phyloP scores from a whole-genome alignment of 139 green algal genomes.

The Picochlorum sp. region DNA sequence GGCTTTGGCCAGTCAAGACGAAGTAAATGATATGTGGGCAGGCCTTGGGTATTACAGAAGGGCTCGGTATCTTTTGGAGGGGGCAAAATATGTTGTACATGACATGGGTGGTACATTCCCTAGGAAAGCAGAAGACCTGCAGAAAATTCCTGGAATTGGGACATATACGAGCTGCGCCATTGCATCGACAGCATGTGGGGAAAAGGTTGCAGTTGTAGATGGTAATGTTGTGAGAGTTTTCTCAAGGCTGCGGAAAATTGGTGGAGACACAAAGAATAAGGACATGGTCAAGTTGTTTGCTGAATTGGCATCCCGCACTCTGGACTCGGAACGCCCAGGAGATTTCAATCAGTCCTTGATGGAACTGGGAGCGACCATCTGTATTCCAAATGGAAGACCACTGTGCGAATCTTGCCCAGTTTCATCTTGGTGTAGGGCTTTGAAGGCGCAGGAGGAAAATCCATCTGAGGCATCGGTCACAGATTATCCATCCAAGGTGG shows the following conservation, averaged over 20 bases:
- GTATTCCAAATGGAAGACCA: constrained; percentile 49
- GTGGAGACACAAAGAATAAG: constrained; percentile 15
- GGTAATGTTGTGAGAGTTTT: constrained; percentile 90
- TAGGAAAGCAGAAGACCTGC: constrained; percentile 41
- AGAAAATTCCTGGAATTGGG: constrained; percentile 72
- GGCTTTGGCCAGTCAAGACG: constrained; percentile 63
- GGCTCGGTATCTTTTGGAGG: constrained; percentile 80
- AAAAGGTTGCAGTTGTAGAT: constrained; percentile 70
- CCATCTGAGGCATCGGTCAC: constrained; percentile 18
- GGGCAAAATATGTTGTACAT: constrained; percentile 63
- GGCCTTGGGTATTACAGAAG: constrained; percentile 95
- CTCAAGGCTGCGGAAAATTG: constrained; percentile 33
- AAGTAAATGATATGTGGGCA: constrained; percentile 86
- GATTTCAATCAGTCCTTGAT: constrained; percentile 97
- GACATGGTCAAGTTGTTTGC: constrained; percentile 17
- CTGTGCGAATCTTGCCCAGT: constrained; percentile 65
- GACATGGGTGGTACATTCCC: constrained; percentile 62
- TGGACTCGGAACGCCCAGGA: constrained; percentile 62
- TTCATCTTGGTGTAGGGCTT: constrained; percentile 30
- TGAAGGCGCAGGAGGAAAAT: neutral
- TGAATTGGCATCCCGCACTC: constrained; percentile 40
- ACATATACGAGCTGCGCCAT: constrained; percentile 82
- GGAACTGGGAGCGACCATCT: constrained; percentile 89
- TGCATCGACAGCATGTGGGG: constrained; percentile 74
- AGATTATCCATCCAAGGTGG: constrained; percentile 39